Percentiles rank a stretch among this genome's conserved stretches.
These are phyloP conservation scores for Chloranthus sessilifolius DNA, from an alignment of 164 flowering plant genomes.

Conservation along the genomic window DNA sequence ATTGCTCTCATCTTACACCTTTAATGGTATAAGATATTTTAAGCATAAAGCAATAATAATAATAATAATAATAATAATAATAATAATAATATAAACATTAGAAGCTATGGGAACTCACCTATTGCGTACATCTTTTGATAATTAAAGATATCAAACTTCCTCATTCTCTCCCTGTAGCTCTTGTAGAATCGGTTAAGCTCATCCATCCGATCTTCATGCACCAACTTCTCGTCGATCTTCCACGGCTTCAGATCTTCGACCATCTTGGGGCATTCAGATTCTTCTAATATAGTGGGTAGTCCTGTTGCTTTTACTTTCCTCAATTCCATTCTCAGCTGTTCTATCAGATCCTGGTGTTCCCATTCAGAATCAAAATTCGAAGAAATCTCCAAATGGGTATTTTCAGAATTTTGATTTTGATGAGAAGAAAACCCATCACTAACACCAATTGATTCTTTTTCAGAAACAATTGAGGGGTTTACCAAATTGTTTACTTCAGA, in stretches of 20 bases:
- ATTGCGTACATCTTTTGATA: constrained; percentile 95
- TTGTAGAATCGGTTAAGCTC: constrained; percentile 79
- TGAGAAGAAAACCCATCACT: too few relatives aligned
- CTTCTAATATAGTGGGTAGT: constrained; percentile 91
- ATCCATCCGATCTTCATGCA: constrained; percentile 42
- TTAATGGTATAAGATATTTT: too few relatives aligned
- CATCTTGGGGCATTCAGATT: constrained; percentile 66
- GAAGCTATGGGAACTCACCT: too few relatives aligned
- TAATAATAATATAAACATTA: too few relatives aligned
- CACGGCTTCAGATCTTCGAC: constrained; percentile 78
- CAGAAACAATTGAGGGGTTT: background rate
- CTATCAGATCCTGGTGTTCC: constrained; percentile 94
- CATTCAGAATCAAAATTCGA: constrained; percentile 37
- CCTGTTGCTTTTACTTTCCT: constrained; percentile 76
- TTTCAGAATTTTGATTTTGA: constrained; percentile 9
- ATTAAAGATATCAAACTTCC: constrained; percentile 86
- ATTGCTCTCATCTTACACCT: too few relatives aligned
- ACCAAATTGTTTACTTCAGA: background rate
- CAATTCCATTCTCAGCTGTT: constrained; percentile 79
- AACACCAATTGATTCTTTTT: too few relatives aligned
- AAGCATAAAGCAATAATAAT: too few relatives aligned
- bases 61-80: too few relatives aligned
- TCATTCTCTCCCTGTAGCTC: constrained; percentile 81
- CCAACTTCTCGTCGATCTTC: constrained; percentile 74
- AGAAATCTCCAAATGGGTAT: constrained; percentile 17